These are phyloP conservation scores for Ziziphus jujuba DNA, from an alignment of 306 rosid species.

Conservation along the genomic window DNA sequence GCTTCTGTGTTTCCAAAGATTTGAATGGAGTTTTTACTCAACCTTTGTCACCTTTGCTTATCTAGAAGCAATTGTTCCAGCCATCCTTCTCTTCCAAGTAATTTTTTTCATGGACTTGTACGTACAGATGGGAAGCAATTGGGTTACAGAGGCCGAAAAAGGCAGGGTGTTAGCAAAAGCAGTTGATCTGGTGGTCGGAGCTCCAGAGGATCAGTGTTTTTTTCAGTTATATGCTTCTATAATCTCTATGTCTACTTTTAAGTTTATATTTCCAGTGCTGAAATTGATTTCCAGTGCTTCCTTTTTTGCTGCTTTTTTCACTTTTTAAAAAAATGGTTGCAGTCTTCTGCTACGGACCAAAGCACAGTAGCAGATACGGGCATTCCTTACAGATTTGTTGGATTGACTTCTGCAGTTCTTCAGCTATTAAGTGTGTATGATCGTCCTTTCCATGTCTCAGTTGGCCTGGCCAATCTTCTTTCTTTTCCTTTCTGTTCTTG, in stretches of 20 bases:
- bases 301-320: neutral
- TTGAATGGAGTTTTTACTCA: slow-evolving; percentile 89
- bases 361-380: slow-evolving; percentile 84
- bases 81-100: slow-evolving; percentile 82
- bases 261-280: neutral
- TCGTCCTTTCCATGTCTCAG: slow-evolving; percentile 72
- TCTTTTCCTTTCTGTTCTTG: slow-evolving; percentile 55
- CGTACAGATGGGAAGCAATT: slow-evolving; percentile 90
- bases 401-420: slow-evolving; percentile 79
- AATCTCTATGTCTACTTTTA: neutral
- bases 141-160: slow-evolving; percentile 74
- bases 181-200: too few species aligned
- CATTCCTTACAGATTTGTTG: slow-evolving; percentile 82
- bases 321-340: slow-evolving; percentile 22
- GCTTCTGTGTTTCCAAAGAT: too few species aligned
- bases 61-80: slow-evolving; percentile 74
- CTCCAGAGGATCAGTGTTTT: slow-evolving; percentile 61
- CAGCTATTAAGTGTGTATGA: slow-evolving; percentile 71
- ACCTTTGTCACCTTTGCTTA: slow-evolving; percentile 72
- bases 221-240: neutral
- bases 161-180: slow-evolving; percentile 43
- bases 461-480: slow-evolving; percentile 80
- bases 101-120: slow-evolving; percentile 68
- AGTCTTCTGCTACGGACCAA: slow-evolving; percentile 89
- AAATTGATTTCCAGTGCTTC: too few species aligned